phyloP scores from a whole-genome alignment of 1,139 yeast genomes.

The Saccharomyces uvarum region DNA sequence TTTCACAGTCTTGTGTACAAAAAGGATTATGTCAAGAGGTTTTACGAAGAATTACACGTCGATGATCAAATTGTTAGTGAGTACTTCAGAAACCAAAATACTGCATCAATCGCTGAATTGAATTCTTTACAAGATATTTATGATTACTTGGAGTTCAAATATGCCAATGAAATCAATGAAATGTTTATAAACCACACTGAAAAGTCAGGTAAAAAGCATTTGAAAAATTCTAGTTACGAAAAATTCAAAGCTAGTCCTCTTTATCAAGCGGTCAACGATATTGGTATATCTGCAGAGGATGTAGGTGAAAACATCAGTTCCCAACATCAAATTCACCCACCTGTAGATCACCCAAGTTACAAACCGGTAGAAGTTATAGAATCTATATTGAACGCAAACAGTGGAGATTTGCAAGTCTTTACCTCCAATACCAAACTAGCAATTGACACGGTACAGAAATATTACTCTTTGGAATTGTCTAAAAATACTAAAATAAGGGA shows the following conservation, averaged over 20 bases:
- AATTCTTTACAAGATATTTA: constrained; percentile 65
- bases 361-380: constrained; percentile 61
- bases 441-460: constrained; percentile 63
- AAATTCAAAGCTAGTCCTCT: constrained; percentile 62
- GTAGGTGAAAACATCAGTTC: constrained; percentile 79
- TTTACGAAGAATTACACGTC: constrained; percentile 48
- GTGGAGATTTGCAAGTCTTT: constrained; percentile 37
- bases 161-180: constrained; percentile 63
- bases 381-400: constrained; percentile 44
- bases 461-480: constrained; percentile 70
- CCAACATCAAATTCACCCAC: constrained; percentile 62
- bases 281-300: constrained; percentile 71
- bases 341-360: constrained; percentile 59
- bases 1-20: constrained; percentile 81
- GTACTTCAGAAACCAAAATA: constrained; percentile 45
- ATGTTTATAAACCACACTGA: constrained; percentile 29
- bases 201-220: constrained; percentile 49
- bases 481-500: constrained; percentile 77
- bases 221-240: constrained; percentile 67
- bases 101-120: constrained; percentile 53
- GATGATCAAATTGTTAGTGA: constrained; percentile 58
- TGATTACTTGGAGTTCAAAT: constrained; percentile 76
- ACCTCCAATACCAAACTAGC: constrained; percentile 59
- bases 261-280: constrained; percentile 60
- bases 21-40: constrained; percentile 52